phyloP scores from a whole-genome alignment of 2,329 filamentous ascomycete genomes.

The Colletotrichum magnum region DNA sequence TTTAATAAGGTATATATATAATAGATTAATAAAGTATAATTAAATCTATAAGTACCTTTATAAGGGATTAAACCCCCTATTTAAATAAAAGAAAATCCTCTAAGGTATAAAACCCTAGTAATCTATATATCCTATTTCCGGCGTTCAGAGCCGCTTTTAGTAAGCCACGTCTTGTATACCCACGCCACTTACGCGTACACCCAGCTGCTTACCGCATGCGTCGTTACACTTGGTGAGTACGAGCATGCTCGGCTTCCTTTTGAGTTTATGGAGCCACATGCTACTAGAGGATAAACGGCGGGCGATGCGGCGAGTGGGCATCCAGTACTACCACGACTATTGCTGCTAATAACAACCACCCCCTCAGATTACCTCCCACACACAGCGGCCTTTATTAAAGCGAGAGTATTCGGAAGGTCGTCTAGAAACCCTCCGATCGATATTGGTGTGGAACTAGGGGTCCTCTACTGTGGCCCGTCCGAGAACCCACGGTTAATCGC shows the following conservation, averaged over 20 bases:
- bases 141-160: too few relatives aligned
- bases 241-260: background rate
- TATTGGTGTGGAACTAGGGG: background rate
- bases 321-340: background rate
- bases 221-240: slow-evolving; percentile 12
- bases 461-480: background rate
- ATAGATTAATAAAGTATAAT: too few relatives aligned
- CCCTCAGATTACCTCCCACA: too few relatives aligned
- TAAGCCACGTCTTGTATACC: too few relatives aligned
- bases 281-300: slow-evolving; percentile 9
- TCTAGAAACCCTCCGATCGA: background rate
- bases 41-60: too few relatives aligned
- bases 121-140: too few relatives aligned
- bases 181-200: too few relatives aligned
- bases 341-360: slow-evolving; percentile 2
- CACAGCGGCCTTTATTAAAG: background rate
- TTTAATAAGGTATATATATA: too few relatives aligned
- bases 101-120: too few relatives aligned
- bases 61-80: too few relatives aligned
- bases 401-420: slow-evolving; percentile 14
- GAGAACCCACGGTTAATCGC: background rate
- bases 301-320: background rate
- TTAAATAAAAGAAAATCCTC: too few relatives aligned
- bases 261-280: slow-evolving; percentile 14
- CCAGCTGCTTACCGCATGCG: too few relatives aligned